Conservation (phyloP, 306 rosid species). For the Myrica gale region DNA sequence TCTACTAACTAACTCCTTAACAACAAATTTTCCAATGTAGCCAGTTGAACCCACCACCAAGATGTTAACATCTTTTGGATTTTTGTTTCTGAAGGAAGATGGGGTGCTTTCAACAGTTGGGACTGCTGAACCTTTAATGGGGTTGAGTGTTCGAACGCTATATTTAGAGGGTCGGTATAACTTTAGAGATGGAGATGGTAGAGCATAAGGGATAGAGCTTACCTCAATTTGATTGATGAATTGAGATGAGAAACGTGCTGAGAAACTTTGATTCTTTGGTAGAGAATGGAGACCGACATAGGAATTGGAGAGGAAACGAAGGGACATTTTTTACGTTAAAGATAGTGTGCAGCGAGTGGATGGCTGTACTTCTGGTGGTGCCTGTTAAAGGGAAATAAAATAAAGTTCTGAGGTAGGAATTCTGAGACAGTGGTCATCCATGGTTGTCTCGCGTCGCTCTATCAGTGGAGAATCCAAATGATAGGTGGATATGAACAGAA, state of each 20-base stretch:
- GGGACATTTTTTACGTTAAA: slow-evolving; percentile 47
- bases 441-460: slow-evolving; percentile 3
- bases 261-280: slow-evolving; percentile 34
- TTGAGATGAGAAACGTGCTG: slow-evolving; percentile 49
- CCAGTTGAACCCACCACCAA: slow-evolving; percentile 94
- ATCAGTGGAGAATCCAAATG: slow-evolving; percentile 38
- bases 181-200: slow-evolving; percentile 30
- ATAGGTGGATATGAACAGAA: slow-evolving; percentile 34
- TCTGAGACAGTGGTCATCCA: slow-evolving; percentile 15
- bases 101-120: slow-evolving; percentile 40
- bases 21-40: slow-evolving; percentile 90
- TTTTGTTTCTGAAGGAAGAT: slow-evolving; percentile 58
- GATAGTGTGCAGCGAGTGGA: neutral
- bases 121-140: slow-evolving; percentile 46
- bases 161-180: slow-evolving; percentile 35
- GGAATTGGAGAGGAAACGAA: slow-evolving; percentile 50
- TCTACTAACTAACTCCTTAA: slow-evolving; percentile 70
- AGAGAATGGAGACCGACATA: slow-evolving; percentile 52
- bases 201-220: slow-evolving; percentile 42
- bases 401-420: slow-evolving; percentile 30
- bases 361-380: slow-evolving; percentile 8
- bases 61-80: slow-evolving; percentile 67
- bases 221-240: slow-evolving; percentile 48
- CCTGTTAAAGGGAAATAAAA: slow-evolving; percentile 4
- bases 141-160: slow-evolving; percentile 40